Conservation (phyloP, 78 protist species). For the Speleostelium caveatum region DNA sequence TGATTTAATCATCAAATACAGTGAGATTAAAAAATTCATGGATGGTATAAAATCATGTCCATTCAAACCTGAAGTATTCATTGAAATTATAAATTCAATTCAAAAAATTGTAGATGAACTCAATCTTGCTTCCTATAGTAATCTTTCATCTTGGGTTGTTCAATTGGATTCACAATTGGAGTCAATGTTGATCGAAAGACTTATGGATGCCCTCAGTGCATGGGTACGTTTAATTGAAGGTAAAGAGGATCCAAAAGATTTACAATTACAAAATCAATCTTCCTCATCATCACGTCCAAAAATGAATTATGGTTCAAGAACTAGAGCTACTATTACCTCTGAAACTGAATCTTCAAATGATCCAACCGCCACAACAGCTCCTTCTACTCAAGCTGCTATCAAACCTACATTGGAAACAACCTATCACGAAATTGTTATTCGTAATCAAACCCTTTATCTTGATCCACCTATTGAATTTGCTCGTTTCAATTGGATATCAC, state of each 20-base stretch:
- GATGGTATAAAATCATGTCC: slow-evolving; percentile 19
- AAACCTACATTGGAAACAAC: slow-evolving; percentile 68
- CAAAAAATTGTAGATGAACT: slow-evolving; percentile 90
- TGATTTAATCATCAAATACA: slow-evolving; percentile 34
- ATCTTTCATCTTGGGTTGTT: slow-evolving; percentile 88
- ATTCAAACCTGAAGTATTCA: slow-evolving; percentile 53
- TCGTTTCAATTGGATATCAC: slow-evolving; percentile 80
- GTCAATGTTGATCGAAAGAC: slow-evolving; percentile 64
- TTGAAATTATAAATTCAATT: slow-evolving; percentile 24
- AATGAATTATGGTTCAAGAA: slow-evolving; percentile 40
- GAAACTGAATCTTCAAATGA: not conserved
- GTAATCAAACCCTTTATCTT: slow-evolving; percentile 85
- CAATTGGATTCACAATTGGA: slow-evolving; percentile 76
- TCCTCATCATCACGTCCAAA: not conserved
- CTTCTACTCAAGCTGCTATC: not conserved
- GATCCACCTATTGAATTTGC: slow-evolving; percentile 93
- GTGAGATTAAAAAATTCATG: slow-evolving; percentile 28
- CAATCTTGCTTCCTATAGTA: slow-evolving; percentile 75
- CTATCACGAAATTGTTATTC: slow-evolving; percentile 83
- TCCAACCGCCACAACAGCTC: no score
- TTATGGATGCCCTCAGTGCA: slow-evolving; percentile 54
- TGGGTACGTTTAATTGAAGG: slow-evolving; percentile 84
- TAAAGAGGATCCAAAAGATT: slow-evolving; percentile 8
- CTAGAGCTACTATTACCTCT: not conserved
- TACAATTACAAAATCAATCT: not conserved